Evolutionary conservation across 176 grass and related monocot genomes (phyloP).

Genomic region (Phyllostachys edulis): DNA sequence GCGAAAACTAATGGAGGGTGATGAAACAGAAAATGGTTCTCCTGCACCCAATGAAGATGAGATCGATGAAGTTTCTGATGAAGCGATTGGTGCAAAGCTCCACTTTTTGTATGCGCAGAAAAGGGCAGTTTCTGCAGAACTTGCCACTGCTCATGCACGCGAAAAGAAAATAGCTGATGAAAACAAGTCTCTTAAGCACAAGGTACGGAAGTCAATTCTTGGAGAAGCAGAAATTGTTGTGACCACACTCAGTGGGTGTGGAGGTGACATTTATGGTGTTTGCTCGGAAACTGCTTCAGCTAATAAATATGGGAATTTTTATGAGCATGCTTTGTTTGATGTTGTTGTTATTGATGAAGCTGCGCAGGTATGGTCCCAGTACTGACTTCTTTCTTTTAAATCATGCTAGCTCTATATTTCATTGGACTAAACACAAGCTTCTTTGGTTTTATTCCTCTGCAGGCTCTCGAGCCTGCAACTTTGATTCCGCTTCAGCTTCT

Average conservation of each 20-base stretch:
- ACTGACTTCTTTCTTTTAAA: constrained; percentile 13
- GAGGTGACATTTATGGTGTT: constrained; percentile 89
- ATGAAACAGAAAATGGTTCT: constrained; percentile 43
- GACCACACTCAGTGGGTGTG: constrained; percentile 91
- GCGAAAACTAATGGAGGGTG: constrained; percentile 60
- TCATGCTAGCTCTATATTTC: constrained; percentile 11
- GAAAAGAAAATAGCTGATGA: constrained; percentile 87
- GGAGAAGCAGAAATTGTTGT: constrained; percentile 92
- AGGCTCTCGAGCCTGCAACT: constrained; percentile 98
- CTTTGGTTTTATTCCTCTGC: constrained; percentile 31
- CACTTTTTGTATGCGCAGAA: constrained; percentile 86
- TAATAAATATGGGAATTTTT: constrained; percentile 75
- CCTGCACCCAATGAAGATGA: constrained; percentile 38
- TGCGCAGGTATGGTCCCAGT: constrained; percentile 53
- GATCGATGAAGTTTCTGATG: constrained; percentile 68
- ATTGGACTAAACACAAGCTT: constrained; percentile 29
- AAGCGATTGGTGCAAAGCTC: constrained; percentile 71
- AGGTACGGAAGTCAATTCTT: constrained; percentile 86
- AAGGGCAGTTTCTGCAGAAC: constrained; percentile 70
- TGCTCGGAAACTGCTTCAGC: constrained; percentile 75
- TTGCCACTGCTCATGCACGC: constrained; percentile 69
- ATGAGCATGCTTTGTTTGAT: constrained; percentile 87
- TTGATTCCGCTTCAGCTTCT: constrained; percentile 96
- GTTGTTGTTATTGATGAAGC: constrained; percentile 97
- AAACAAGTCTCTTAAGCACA: constrained; percentile 71